phyloP scores from a whole-genome alignment of 805 yeast genomes.

The Isabelozyma rhagii region DNA sequence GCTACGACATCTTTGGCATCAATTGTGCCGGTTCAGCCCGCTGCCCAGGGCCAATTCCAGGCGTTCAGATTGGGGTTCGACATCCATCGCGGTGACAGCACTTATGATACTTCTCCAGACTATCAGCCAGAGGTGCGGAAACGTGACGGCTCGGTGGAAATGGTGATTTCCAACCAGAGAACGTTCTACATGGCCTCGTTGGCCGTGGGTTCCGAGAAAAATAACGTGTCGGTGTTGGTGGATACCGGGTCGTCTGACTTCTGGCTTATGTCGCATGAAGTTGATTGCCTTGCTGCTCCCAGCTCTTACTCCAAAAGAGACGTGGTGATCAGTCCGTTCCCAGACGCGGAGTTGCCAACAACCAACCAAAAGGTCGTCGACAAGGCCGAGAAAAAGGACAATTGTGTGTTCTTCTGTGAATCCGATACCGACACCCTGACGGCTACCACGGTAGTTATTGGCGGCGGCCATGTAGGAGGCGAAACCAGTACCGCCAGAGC shows the following conservation, averaged over 20 bases:
- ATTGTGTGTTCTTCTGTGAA: neutral
- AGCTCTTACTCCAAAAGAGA: conserved; percentile 3
- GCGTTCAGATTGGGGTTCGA: conserved; percentile 14
- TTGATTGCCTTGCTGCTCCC: conserved; percentile 13
- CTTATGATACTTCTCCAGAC: conserved; percentile 3
- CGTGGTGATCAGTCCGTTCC: neutral
- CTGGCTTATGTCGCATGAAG: conserved; percentile 37
- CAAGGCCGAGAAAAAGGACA: neutral
- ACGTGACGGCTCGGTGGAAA: conserved; percentile 10
- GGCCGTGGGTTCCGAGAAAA: conserved; percentile 26
- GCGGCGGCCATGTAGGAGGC: conserved; percentile 5
- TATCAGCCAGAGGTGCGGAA: conserved; percentile 14
- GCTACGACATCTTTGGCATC: neutral
- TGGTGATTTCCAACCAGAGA: conserved; percentile 19
- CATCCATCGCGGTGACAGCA: conserved; percentile 13
- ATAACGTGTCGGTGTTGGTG: conserved; percentile 27
- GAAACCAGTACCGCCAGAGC: neutral
- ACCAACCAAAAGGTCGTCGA: neutral
- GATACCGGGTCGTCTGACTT: conserved; percentile 44
- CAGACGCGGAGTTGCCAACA: neutral
- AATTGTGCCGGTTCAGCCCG: neutral
- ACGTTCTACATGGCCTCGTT: conserved; percentile 28
- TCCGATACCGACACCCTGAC: neutral
- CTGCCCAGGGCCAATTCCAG: neutral
- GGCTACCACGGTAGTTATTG: conserved; percentile 1